Base-by-base conservation (phyloP, 805 yeast species). In the Metschnikowia lachancei region DNA sequence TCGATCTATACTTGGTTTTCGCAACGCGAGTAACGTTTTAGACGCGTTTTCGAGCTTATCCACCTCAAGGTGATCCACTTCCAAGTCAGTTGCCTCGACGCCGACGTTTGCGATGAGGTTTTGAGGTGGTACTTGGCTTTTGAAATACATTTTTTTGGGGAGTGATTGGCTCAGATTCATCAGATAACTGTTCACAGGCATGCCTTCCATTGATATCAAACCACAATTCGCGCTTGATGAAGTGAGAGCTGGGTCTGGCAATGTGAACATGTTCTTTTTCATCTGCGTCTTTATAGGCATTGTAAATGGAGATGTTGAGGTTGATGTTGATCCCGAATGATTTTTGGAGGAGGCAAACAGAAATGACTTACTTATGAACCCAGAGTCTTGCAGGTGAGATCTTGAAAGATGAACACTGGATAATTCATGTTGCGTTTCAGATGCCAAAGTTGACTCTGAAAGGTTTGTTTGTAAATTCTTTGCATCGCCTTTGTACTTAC, bases 1-100 rank as follows among this genome's bases (percentile, higher is more conserved):
- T 45, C 63, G 65, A 38, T 70, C 75, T 36, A 71, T 72, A 47
- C 69, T 66, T 5, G 74, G 67, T 56, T 71, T 69, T 31, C 75
- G 58, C 45, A 72, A 62, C 2, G 74, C 61, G 43, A 72, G 57
- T 33, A 72, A 60, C 0, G 73, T 65, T 42, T 66, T 65, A 6
- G 70, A 61, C 3, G 76, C 76, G 49, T 63, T 69, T 35, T 67
- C 55, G 11, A 53, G 47, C 14, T 39, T 46, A 3, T 43, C 41
- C 14, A 38, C 65, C 11, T 53, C 57, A 14, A 48, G 50, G 12
- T 9, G 29, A 12, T 22, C 35, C 12, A 20, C 22, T 9, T 22
- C 29, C 36, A 39, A 12, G 13, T 12, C 33, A 16, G 29, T 29
- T 20, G 51, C 58, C 10, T 61, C 69, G 17, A 51, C 28, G 1